These are phyloP conservation scores for Raffaelea albimanens DNA, from an alignment of 2,329 filamentous ascomycete species.

Conservation along the genomic window DNA sequence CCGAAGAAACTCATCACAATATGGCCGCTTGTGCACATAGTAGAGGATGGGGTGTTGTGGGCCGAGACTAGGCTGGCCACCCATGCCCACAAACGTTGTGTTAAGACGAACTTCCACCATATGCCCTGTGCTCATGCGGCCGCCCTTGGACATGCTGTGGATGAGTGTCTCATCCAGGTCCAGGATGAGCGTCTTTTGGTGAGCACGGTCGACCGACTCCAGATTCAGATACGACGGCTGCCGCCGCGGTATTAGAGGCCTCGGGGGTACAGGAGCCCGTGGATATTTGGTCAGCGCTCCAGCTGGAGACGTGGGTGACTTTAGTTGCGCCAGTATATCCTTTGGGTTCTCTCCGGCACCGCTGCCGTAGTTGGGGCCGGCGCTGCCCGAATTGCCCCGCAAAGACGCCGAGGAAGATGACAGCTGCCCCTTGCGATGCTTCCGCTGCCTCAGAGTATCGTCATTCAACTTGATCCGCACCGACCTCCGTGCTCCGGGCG, in stretches of 20 bases:
- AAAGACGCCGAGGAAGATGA: conserved; percentile 20
- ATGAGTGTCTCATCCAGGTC: conserved; percentile 97
- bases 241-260: conserved; percentile 79
- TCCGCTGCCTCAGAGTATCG: conserved; percentile 63
- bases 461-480: conserved; percentile 89
- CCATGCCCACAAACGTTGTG: conserved; percentile 57
- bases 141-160: conserved; percentile 94
- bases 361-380: conserved; percentile 22
- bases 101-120: conserved; percentile 97
- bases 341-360: conserved; percentile 23
- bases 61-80: conserved; percentile 57
- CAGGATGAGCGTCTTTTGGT: conserved; percentile 87
- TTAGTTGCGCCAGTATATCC: conserved; percentile 69
- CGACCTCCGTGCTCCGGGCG: conserved; percentile 59
- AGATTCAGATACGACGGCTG: conserved; percentile 77
- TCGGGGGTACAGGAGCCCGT: conserved; percentile 76
- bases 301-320: conserved; percentile 83
- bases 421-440: conserved; percentile 53
- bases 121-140: conserved; percentile 89
- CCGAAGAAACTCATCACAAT: conserved; percentile 92
- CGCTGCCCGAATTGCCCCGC: conserved; percentile 16
- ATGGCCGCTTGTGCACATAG: conserved; percentile 95
- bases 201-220: conserved; percentile 39
- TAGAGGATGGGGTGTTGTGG: conserved; percentile 95
- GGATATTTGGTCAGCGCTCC: conserved; percentile 80